Evolutionary conservation across 148 eudicot genomes (phyloP).

Genomic region (Persicaria maculosa): DNA sequence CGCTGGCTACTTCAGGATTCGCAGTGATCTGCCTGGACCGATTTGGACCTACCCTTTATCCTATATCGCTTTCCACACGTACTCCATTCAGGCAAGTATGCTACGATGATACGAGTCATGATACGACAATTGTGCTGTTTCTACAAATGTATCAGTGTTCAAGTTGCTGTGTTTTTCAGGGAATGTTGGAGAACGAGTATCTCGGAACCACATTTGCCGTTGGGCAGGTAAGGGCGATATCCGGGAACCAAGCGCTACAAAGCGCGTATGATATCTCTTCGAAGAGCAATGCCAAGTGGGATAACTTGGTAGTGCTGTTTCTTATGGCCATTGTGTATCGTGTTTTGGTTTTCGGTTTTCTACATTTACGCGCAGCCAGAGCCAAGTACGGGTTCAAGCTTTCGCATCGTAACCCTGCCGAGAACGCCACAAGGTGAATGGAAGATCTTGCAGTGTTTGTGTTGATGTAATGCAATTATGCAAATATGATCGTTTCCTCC

Average conservation of each 20-base stretch:
- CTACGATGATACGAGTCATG: not conserved
- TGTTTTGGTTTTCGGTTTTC: slow-evolving; percentile 51
- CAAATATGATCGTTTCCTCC: no score
- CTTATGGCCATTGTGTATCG: slow-evolving; percentile 80
- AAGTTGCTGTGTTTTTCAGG: slow-evolving; percentile 36
- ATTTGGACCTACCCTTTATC: slow-evolving; percentile 81
- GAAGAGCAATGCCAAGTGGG: slow-evolving; percentile 59
- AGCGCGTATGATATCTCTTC: slow-evolving; percentile 60
- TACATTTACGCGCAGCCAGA: slow-evolving; percentile 26
- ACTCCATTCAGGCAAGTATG: slow-evolving; percentile 75
- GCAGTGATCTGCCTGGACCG: slow-evolving; percentile 63
- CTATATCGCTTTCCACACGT: slow-evolving; percentile 76
- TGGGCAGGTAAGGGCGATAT: slow-evolving; percentile 72
- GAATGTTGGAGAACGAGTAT: slow-evolving; percentile 85
- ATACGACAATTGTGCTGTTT: not conserved
- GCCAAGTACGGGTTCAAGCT: slow-evolving; percentile 3
- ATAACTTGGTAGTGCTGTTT: slow-evolving; percentile 60
- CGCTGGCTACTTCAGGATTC: slow-evolving; percentile 86
- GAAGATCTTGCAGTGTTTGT: not conserved
- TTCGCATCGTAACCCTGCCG: not conserved
- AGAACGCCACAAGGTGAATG: not conserved
- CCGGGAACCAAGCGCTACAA: slow-evolving; percentile 77
- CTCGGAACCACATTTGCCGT: slow-evolving; percentile 57
- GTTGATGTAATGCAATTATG: not conserved
- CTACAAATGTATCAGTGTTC: not conserved